Evolutionary conservation across 345 rosid species (phyloP), one percentile per base, ranked within the genome.

Genomic region (Eutrema heterophyllum): DNA sequence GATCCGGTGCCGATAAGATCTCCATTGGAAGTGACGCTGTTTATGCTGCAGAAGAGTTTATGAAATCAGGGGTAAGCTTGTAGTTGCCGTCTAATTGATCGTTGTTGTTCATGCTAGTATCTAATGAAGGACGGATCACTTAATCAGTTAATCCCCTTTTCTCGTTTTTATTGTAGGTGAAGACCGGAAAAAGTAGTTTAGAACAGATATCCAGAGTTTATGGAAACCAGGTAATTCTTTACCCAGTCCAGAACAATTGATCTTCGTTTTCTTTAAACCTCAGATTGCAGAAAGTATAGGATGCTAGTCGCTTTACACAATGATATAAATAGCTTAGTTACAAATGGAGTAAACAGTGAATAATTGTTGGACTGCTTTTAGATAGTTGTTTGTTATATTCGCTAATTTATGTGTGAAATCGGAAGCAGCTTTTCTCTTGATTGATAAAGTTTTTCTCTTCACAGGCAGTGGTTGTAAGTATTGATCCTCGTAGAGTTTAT

Each of bases 11-110:
- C 39, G 99, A 95, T 80, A 95, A 95, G 75, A 84, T 95, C 39
- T 95, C 99, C 57, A 84, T 95, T 53, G 99, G 98, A 81, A 95
- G 96, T 80, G 99, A 95, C 76, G 98, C 98, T 30, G 97, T 95
- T 68, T 86, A 86, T 72, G 90, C 90, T 44, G 98, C 97, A 4
- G 99, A 95, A 68, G 97, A 90, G 78, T 92, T 86, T 78, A 29
- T 87, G 33, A 89, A 81, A 84, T 87, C 99, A 11, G 82, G 89
- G 73, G 98, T 92, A 86, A 68, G 88, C 67, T 68, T 59, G 35
- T 51, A 16, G 15, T 16, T 50, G 26, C 44, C 4, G 9, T 64
- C 46, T 64, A 29, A n/a, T 50, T 45, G 24, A 27, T 30, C n/a
- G 16, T n/a, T 18, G n/a, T 64, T 70, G 32, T 58, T 50, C 67